Evolutionary conservation across 2,329 filamentous ascomycete species (phyloP).

Genomic region (Rhytidhysteron rufulum): DNA sequence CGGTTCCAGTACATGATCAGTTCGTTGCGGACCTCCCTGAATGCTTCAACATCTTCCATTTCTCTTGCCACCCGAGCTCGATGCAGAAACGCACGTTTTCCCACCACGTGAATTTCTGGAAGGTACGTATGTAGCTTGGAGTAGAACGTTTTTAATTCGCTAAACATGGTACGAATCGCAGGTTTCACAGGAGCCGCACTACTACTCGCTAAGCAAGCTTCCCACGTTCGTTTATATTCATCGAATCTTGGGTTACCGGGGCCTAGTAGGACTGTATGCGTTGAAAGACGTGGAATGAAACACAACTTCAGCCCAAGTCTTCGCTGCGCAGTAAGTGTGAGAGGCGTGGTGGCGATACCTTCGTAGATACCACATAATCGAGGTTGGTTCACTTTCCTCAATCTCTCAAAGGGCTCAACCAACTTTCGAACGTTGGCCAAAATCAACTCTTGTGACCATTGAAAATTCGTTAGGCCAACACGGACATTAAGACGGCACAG

Average conservation of each 20-base stretch:
- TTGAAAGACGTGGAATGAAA: constrained; percentile 22
- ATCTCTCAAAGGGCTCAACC: constrained; percentile 24
- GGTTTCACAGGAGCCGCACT: constrained; percentile 14
- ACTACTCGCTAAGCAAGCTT: constrained; percentile 10
- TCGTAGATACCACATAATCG: constrained; percentile 21
- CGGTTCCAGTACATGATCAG: constrained; percentile 25
- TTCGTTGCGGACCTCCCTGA: constrained; percentile 22
- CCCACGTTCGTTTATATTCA: constrained; percentile 20
- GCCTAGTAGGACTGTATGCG: constrained; percentile 9
- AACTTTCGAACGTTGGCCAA: constrained; percentile 21
- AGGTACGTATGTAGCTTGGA: constrained; percentile 16
- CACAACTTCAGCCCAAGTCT: constrained; percentile 13
- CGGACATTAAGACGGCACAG: constrained; percentile 28
- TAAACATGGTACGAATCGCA: constrained; percentile 28
- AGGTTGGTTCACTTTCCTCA: constrained; percentile 27
- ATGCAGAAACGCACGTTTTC: constrained; percentile 24
- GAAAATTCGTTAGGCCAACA: constrained; percentile 21
- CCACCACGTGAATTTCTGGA: constrained; percentile 11
- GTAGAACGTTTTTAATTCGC: constrained; percentile 30
- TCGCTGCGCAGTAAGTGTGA: not conserved
- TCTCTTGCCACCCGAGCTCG: constrained; percentile 32
- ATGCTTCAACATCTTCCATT: constrained; percentile 24
- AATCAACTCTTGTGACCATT: constrained; percentile 18
- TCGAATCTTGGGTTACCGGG: constrained; percentile 17
- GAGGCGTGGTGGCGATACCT: constrained; percentile 10